Base-by-base conservation (phyloP, 1,139 yeast species). In the Yamadazyma jaroonii region DNA sequence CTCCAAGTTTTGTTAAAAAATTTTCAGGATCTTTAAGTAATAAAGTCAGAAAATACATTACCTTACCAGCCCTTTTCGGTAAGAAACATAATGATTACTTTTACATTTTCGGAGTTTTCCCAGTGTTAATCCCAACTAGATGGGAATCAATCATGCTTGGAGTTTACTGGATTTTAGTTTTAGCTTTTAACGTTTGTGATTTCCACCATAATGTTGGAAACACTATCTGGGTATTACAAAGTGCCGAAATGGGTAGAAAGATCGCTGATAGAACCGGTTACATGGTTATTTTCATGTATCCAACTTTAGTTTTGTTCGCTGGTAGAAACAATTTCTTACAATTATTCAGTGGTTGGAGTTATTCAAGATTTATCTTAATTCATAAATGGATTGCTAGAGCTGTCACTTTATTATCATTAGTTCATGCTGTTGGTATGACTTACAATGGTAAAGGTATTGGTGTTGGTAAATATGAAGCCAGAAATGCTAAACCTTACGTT, bases 291-390 rank as follows among this genome's bases (percentile, higher is more conserved):
- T 67, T 69, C 38, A 62, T 74, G 40, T 57, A 77, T 38, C 87
- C 88, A 5, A 40, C 74, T 6, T 52, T 77, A 31, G 61, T 79
- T 14, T 56, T 81, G 31, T 79, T 81, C 53, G 79, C 81, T 9
- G 84, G 85, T 12, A 67, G 87, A 62, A 84, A 84, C 56, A 84
- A 84, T 54, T 60, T 84, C 36, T 57, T 84, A 50, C 77, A 78
- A 46, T 71, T 74, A 67, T 35, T 79, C 30, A 79, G 88, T 3
- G 85, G 88, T 31, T 81, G 88, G 83, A 67, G 76, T 17, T 74
- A 73, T 47, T 64, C 80, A 2, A 71, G 85, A 32, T 82, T 83
- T 53, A 64, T 80, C 40, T 64, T 74, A 15, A 72, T 79, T 54
- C 94, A 85, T 59, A 77, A 81, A 50, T 81, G 86, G 83, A 52